Conservation (phyloP, 345 rosid genomes). For the Syzygium aromaticum region DNA sequence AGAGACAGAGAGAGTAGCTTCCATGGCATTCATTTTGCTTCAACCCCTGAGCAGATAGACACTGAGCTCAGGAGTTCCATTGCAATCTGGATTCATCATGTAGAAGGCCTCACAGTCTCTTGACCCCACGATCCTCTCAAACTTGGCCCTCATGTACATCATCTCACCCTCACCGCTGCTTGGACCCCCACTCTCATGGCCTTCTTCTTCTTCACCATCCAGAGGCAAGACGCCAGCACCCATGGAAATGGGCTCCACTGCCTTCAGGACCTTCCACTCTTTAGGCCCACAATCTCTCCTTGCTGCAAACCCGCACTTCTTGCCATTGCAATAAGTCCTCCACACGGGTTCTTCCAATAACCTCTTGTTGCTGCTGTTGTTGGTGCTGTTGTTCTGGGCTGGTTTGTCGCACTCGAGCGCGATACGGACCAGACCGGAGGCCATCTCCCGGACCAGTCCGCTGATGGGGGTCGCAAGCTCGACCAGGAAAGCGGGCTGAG, state of each 20-base stretch:
- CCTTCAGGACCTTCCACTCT: conserved; percentile 70
- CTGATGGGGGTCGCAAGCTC: conserved; percentile 94
- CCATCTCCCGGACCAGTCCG: conserved; percentile 86
- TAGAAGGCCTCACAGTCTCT: conserved; percentile 98
- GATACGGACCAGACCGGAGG: conserved; percentile 90
- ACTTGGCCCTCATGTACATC: conserved; percentile 91
- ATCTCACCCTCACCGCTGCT: conserved; percentile 29
- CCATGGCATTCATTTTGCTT: not conserved
- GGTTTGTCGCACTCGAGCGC: conserved; percentile 83
- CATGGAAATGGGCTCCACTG: conserved; percentile 92
- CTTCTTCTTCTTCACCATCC: conserved; percentile 11
- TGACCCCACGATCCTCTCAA: conserved; percentile 90
- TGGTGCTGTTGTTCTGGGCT: not conserved
- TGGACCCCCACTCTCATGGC: not conserved
- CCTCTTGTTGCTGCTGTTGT: conserved; percentile 10
- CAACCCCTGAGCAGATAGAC: conserved; percentile 84
- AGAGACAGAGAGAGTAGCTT: not conserved
- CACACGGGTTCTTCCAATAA: conserved; percentile 80
- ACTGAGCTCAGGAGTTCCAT: conserved; percentile 96
- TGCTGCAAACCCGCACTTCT: conserved; percentile 72
- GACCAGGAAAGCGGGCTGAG: conserved; percentile 72
- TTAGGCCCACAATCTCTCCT: conserved; percentile 68
- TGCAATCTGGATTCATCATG: conserved; percentile 99
- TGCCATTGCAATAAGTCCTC: conserved; percentile 98
- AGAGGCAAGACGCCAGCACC: conserved; percentile 94